Percentiles rank a stretch among this genome's conserved stretches.
These are phyloP conservation scores for Backusella australiensis DNA, from an alignment of 192 early-diverging fungal species.

Conservation along the genomic window DNA sequence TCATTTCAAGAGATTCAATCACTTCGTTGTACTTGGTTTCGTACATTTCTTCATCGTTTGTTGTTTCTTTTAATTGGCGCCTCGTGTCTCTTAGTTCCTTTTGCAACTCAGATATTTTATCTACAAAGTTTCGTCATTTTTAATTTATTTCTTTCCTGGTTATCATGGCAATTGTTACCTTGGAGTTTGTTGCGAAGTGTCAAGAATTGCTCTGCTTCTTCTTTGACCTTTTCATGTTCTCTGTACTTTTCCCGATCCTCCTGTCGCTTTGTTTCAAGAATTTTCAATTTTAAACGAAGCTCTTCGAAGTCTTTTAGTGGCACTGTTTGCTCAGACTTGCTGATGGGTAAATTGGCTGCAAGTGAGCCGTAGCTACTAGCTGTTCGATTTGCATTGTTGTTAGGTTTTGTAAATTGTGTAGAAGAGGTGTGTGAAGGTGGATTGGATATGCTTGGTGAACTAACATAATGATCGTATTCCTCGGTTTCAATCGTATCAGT, in stretches of 20 bases:
- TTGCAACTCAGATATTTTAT: constrained; percentile 68
- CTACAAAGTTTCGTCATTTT: constrained; percentile 13
- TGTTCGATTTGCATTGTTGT: background rate
- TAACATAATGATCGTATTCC: background rate
- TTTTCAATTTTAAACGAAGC: constrained; percentile 68
- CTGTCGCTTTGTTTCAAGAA: constrained; percentile 77
- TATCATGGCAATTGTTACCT: constrained; percentile 21
- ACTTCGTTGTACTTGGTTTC: constrained; percentile 72
- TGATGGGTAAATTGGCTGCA: constrained; percentile 10
- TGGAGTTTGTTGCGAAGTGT: constrained; percentile 63
- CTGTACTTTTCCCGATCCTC: constrained; percentile 74
- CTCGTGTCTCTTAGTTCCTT: constrained; percentile 65
- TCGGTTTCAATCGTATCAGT: background rate
- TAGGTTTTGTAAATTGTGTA: background rate
- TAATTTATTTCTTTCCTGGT: background rate
- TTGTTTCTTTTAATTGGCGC: constrained; percentile 52
- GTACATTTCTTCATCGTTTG: constrained; percentile 59
- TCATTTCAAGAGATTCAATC: constrained; percentile 78
- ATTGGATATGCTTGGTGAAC: background rate
- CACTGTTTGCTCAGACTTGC: constrained; percentile 36
- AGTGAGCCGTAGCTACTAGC: constrained; percentile 13
- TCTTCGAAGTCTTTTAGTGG: constrained; percentile 76
- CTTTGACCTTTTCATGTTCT: constrained; percentile 69
- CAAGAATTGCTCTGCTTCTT: constrained; percentile 69
- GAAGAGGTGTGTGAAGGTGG: constrained; percentile 4